Conservation (phyloP, 768 basidiomycete genomes). For the Lactifluus volemus region DNA sequence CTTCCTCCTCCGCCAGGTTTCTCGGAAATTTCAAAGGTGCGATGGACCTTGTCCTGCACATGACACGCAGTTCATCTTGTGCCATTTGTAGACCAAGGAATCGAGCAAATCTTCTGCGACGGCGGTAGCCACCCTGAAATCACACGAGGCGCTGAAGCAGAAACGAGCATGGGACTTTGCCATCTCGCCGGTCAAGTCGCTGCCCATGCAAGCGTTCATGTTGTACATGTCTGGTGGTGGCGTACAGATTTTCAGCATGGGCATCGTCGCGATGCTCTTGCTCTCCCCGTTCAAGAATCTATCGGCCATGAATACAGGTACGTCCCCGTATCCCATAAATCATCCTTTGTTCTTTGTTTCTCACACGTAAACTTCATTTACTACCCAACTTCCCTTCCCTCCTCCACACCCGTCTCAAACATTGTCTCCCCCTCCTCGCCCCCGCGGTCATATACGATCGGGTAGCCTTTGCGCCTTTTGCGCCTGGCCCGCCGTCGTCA, state of each 20-base stretch:
- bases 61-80: too few species aligned
- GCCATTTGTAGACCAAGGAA: slow-evolving; percentile 33
- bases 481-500: slow-evolving; percentile 43
- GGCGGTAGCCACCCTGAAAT: slow-evolving; percentile 32
- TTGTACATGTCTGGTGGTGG: slow-evolving; percentile 97
- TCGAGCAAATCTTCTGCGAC: slow-evolving; percentile 28
- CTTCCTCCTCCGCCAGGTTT: slow-evolving; percentile 12
- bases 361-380: too few species aligned
- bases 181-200: slow-evolving; percentile 73
- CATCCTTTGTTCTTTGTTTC: too few species aligned
- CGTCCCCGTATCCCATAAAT: slow-evolving; percentile 21
- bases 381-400: background rate
- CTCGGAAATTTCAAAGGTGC: slow-evolving; percentile 6
- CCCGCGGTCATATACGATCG: too few species aligned
- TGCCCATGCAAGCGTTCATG: slow-evolving; percentile 98
- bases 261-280: slow-evolving; percentile 90
- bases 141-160: slow-evolving; percentile 61
- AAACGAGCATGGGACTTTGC: slow-evolving; percentile 84
- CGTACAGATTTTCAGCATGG: slow-evolving; percentile 95
- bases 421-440: too few species aligned
- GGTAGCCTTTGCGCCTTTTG: slow-evolving; percentile 59
- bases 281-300: slow-evolving; percentile 80
- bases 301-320: slow-evolving; percentile 69
- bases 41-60: background rate
- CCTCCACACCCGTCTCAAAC: background rate